Percentiles rank a stretch among this genome's conserved stretches.
Conservation (phyloP, 192 early-diverging fungal genomes). For the Linnemannia hyalina region DNA sequence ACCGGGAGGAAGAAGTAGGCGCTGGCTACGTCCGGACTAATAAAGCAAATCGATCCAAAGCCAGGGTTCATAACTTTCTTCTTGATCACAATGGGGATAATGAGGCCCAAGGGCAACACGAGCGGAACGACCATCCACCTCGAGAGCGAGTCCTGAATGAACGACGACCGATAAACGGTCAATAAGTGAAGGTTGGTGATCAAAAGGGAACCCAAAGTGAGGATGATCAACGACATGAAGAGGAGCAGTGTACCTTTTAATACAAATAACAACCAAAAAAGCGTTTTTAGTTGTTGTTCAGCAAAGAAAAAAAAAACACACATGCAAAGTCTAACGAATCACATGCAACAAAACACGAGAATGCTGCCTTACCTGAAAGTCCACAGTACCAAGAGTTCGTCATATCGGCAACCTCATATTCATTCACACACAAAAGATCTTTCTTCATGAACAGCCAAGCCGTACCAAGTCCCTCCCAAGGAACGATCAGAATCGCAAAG, state of each 20-base stretch:
- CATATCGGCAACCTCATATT: conserved; percentile 15
- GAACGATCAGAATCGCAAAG: conserved; percentile 7
- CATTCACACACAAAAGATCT: conserved; percentile 5
- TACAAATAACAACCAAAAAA: not conserved
- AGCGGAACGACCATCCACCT: conserved; percentile 11
- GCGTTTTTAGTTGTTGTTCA: not conserved
- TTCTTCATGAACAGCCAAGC: not conserved
- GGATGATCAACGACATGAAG: not conserved
- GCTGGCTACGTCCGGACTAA: not conserved
- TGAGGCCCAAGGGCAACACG: conserved; percentile 2
- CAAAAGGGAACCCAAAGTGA: not conserved
- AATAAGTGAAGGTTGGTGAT: conserved; percentile 22
- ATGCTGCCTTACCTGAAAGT: conserved; percentile 12
- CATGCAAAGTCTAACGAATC: not conserved
- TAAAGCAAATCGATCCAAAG: conserved; percentile 13
- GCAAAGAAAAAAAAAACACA: not conserved
- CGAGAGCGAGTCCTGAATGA: conserved; percentile 6
- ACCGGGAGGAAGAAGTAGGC: conserved; percentile 12
- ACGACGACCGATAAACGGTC: not conserved
- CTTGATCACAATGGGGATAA: not conserved
- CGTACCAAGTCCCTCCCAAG: not conserved
- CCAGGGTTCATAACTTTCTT: conserved; percentile 1
- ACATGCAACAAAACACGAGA: not conserved
- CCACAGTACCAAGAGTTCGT: conserved; percentile 20
- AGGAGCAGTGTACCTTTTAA: conserved; percentile 4